Evolutionary conservation across 2,329 filamentous ascomycete species (phyloP), one percentile per base, ranked within the genome.

Genomic region (Ampelomyces quisqualis): DNA sequence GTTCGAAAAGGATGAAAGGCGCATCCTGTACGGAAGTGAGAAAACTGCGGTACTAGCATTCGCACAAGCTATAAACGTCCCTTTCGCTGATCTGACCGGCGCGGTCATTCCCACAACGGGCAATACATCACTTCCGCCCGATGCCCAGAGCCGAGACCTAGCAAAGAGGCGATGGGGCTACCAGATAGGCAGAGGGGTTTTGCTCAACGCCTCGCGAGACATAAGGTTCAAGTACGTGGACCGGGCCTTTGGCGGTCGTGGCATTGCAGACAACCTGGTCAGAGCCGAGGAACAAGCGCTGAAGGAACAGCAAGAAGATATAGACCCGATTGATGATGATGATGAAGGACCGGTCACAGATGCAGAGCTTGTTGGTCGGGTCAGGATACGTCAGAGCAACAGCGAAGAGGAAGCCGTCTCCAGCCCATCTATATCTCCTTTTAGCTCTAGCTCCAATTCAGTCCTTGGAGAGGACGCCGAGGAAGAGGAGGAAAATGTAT

Each of bases 201-300:
- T 86, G 32, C 74, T 81, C 69, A 77, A 78, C 51, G 76, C 76
- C 14, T 75, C 73, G 0, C 74, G 75, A 46, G 74, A 72, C 2
- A 70, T 85, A 31, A 77, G 77, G 28, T 83, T 78, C 60, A 68
- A 71, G 11, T 76, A 76, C 47, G 76, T 82, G 14, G 80, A 82
- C 55, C 73, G 74, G 21, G 79, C 80, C 3, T 85, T 83, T 64
- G 81, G 81, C 21, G 82, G 81, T 0, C 60, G 77, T n/a, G 75
- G 76, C 5, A 69, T 73, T 9, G 64, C 68, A 2, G 54, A 76
- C 27, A 62, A 53, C 8, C 61, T 15, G 55, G 70, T 47, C 52
- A 70, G 34, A 32, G 68, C 65, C 1, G 67, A 71, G 42, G 77
- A 78, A 49, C 64, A 66, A 31, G 54, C 63, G 6, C 31, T 69